phyloP scores from a whole-genome alignment of 805 yeast genomes.

The Metschnikowia matae region DNA sequence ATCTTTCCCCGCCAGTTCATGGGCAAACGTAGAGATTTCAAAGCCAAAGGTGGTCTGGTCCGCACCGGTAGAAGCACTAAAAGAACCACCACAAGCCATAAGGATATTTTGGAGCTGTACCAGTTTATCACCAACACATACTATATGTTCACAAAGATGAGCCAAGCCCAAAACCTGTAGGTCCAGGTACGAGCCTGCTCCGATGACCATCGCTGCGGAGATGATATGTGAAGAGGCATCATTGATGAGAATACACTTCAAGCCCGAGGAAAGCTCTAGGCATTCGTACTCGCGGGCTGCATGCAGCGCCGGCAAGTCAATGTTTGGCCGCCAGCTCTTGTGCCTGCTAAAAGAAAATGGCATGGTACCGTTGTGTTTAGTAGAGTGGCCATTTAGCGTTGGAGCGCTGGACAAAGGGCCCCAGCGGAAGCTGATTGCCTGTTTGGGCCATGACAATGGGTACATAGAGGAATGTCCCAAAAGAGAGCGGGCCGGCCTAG shows the following conservation, averaged over 20 bases:
- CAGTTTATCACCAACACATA: slow-evolving; percentile 36
- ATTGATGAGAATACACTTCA: slow-evolving; percentile 63
- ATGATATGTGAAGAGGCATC: slow-evolving; percentile 66
- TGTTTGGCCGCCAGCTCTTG: slow-evolving; percentile 1
- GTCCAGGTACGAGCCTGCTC: slow-evolving; percentile 78
- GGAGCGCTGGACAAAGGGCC: background rate
- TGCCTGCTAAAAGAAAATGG: background rate
- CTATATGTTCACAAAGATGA: slow-evolving; percentile 81
- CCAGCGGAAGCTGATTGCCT: background rate
- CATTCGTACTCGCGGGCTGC: slow-evolving; percentile 38
- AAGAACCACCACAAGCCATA: slow-evolving; percentile 53
- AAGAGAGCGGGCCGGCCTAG: background rate
- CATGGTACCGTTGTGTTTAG: background rate
- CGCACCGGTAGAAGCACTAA: slow-evolving; percentile 68
- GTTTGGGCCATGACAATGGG: slow-evolving; percentile 3
- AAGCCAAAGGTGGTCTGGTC: slow-evolving; percentile 63
- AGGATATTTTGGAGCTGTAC: slow-evolving; percentile 41
- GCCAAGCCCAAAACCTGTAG: slow-evolving; percentile 79
- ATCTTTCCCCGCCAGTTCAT: slow-evolving; percentile 17
- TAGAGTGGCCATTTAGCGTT: background rate
- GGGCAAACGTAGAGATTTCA: slow-evolving; percentile 49
- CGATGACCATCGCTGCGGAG: slow-evolving; percentile 70
- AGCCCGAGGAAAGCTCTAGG: slow-evolving; percentile 61
- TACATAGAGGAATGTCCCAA: background rate
- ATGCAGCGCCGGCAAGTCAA: slow-evolving; percentile 30